Evolutionary conservation across 2,329 filamentous ascomycete species (phyloP).

Genomic region (Trematosphaeria pertusa): DNA sequence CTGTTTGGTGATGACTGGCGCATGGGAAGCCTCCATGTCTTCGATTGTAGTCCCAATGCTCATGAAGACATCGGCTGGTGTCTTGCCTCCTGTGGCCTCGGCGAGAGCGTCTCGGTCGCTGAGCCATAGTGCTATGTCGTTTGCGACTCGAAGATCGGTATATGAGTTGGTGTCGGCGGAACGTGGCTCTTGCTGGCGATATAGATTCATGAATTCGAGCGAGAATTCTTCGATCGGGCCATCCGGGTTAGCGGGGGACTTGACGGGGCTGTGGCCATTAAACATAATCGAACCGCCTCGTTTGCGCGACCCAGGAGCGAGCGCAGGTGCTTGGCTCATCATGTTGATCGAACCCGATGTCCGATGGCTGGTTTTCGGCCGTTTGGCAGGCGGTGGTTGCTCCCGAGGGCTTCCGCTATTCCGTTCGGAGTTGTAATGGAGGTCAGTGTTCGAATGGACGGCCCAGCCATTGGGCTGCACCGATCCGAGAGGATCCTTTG

Average conservation of each 20-base stretch:
- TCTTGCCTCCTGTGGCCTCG: conserved; percentile 69
- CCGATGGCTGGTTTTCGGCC: conserved; percentile 81
- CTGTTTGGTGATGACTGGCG: conserved; percentile 61
- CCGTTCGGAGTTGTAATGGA: conserved; percentile 54
- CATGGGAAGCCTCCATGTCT: conserved; percentile 57
- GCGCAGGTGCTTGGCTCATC: conserved; percentile 69
- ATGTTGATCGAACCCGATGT: conserved; percentile 77
- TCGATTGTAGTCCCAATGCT: conserved; percentile 63
- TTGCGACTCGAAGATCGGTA: conserved; percentile 75
- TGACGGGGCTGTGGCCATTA: conserved; percentile 77
- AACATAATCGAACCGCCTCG: conserved; percentile 63
- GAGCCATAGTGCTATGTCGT: conserved; percentile 79
- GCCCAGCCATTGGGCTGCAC: conserved; percentile 71
- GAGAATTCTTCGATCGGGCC: conserved; percentile 75
- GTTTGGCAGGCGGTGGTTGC: conserved; percentile 72
- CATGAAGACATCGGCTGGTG: conserved; percentile 73
- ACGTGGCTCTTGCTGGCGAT: conserved; percentile 65
- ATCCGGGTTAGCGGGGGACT: conserved; percentile 72
- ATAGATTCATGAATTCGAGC: conserved; percentile 75
- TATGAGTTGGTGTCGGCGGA: conserved; percentile 77
- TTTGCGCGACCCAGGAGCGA: conserved; percentile 68
- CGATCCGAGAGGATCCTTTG: conserved; percentile 68
- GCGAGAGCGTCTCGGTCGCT: conserved; percentile 73
- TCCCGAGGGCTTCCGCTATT: conserved; percentile 61
- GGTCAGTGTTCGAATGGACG: conserved; percentile 64